phyloP scores from a whole-genome alignment of 2,329 filamentous ascomycete species.

The Colletotrichum sp. region DNA sequence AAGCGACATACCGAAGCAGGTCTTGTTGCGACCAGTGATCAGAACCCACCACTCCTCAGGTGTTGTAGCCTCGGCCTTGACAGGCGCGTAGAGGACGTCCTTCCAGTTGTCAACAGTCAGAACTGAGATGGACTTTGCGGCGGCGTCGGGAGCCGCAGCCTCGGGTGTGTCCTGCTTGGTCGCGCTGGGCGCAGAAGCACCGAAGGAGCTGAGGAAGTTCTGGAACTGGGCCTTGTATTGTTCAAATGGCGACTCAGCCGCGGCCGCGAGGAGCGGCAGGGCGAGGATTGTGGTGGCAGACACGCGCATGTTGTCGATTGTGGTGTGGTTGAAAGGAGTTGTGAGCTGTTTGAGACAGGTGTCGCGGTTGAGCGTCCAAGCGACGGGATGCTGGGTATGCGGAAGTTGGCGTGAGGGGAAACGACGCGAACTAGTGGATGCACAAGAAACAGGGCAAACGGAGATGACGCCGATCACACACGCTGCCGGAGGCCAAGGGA shows the following conservation, averaged over 20 bases:
- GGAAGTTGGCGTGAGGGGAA: slow-evolving; percentile 12
- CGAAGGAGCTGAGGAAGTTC: slow-evolving; percentile 65
- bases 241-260: slow-evolving; percentile 54
- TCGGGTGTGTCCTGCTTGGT: slow-evolving; percentile 44
- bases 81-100: slow-evolving; percentile 66
- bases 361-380: slow-evolving; percentile 13
- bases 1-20: slow-evolving; percentile 63
- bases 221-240: slow-evolving; percentile 69
- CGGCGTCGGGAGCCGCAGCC: slow-evolving; percentile 43
- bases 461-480: not conserved
- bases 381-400: not conserved
- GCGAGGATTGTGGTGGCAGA: slow-evolving; percentile 55
- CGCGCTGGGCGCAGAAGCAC: slow-evolving; percentile 55
- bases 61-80: slow-evolving; percentile 59
- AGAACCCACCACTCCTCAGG: slow-evolving; percentile 81
- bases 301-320: slow-evolving; percentile 56
- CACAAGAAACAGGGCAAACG: not conserved
- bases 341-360: slow-evolving; percentile 1
- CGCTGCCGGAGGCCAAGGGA: slow-evolving; percentile 6
- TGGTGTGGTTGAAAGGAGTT: slow-evolving; percentile 13
- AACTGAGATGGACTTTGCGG: slow-evolving; percentile 47
- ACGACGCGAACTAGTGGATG: not conserved
- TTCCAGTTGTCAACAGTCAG: slow-evolving; percentile 76
- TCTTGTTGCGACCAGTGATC: slow-evolving; percentile 77
- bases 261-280: slow-evolving; percentile 59